Conservation (phyloP, 352 stramenopile genomes). For the Phytopythium chamaehyphon region DNA sequence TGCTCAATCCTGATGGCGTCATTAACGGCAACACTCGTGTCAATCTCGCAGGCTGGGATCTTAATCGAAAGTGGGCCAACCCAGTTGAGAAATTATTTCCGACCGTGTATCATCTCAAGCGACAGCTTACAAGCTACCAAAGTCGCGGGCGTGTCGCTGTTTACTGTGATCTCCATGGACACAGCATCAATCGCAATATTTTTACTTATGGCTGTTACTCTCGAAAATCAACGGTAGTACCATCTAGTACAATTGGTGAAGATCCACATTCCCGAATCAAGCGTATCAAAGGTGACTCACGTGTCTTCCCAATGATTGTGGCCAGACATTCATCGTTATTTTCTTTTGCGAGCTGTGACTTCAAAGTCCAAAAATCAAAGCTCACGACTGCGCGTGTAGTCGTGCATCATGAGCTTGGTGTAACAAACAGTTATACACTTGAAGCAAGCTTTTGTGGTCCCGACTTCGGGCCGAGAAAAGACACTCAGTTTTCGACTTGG, state of each 20-base stretch:
- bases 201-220: constrained; percentile 83
- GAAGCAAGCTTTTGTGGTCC: constrained; percentile 89
- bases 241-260: background rate
- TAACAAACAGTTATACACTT: constrained; percentile 87
- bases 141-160: constrained; percentile 59
- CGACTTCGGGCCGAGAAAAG: constrained; percentile 58
- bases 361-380: constrained; percentile 89
- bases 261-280: background rate
- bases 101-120: constrained; percentile 78
- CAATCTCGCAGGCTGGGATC: constrained; percentile 78
- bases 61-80: constrained; percentile 80
- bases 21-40: constrained; percentile 91
- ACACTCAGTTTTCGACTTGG: constrained; percentile 73
- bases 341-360: constrained; percentile 85
- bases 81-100: constrained; percentile 79
- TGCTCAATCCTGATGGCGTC: constrained; percentile 92
- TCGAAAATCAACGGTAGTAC: constrained; percentile 13
- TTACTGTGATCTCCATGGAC: constrained; percentile 81
- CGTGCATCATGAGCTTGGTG: constrained; percentile 80
- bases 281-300: constrained; percentile 51
- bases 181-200: constrained; percentile 83
- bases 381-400: constrained; percentile 88
- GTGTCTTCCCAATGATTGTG: constrained; percentile 79
- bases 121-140: constrained; percentile 57
- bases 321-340: constrained; percentile 67